These are phyloP conservation scores for Fusarium tupiense DNA, from an alignment of 2,329 filamentous ascomycete species.

Conservation along the genomic window DNA sequence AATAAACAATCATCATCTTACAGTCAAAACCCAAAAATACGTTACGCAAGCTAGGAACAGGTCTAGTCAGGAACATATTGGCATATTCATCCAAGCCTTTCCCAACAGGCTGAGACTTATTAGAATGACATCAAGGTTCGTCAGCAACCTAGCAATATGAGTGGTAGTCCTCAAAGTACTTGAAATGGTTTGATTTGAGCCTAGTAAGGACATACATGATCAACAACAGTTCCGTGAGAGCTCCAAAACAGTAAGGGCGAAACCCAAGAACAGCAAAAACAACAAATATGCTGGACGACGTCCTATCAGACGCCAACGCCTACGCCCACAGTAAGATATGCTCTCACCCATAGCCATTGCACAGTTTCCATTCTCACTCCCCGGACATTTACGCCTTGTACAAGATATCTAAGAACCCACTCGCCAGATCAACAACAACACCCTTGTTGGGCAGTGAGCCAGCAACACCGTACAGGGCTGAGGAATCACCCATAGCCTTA, in stretches of 20 bases:
- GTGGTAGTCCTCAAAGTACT: background rate
- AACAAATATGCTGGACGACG: constrained; percentile 6
- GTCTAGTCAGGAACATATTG: constrained; percentile 24
- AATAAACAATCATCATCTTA: background rate
- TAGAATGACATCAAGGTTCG: background rate
- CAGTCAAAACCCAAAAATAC: background rate
- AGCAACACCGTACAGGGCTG: constrained; percentile 93
- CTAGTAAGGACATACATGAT: background rate
- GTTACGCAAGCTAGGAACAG: constrained; percentile 29
- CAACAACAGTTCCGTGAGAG: background rate
- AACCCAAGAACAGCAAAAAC: background rate
- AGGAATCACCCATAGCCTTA: constrained; percentile 79
- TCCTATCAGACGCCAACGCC: constrained; percentile 25
- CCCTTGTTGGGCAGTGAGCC: constrained; percentile 96
- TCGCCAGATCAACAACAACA: constrained; percentile 89
- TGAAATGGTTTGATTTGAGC: background rate
- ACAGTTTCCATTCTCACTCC: background rate
- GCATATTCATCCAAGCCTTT: background rate
- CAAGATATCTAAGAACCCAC: constrained; percentile 89
- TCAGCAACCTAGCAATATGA: background rate
- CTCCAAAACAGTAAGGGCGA: background rate
- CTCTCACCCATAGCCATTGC: background rate
- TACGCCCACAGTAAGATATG: constrained; percentile 9
- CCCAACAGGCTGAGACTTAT: background rate
- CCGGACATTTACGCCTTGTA: constrained; percentile 76